These are phyloP conservation scores for Pseudogymnoascus sp. DNA, from an alignment of 2,329 filamentous ascomycete species.

Conservation along the genomic window DNA sequence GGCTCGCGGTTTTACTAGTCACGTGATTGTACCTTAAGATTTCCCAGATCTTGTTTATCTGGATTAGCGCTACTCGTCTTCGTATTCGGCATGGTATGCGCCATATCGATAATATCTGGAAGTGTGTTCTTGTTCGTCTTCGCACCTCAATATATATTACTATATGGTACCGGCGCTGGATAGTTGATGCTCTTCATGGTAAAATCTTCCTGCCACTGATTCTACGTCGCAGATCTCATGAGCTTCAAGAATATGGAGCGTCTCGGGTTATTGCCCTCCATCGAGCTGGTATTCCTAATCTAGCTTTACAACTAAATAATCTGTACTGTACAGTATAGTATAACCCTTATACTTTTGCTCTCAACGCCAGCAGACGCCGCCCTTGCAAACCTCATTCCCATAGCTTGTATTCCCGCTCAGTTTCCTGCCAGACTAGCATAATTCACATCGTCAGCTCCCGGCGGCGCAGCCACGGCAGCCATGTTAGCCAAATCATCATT, in stretches of 20 bases:
- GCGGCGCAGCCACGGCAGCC: slow-evolving; percentile 62
- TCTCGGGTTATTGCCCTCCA: not conserved
- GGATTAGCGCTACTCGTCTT: not conserved
- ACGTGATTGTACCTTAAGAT: not conserved
- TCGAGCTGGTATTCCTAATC: not conserved
- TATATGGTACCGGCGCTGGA: not conserved
- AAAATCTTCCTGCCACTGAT: not conserved
- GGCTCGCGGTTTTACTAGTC: not conserved
- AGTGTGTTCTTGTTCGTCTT: not conserved
- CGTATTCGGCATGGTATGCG: slow-evolving; percentile 4
- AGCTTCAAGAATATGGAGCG: not conserved
- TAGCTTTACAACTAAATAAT: not conserved
- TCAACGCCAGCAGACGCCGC: not conserved
- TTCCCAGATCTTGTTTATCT: slow-evolving; percentile 1
- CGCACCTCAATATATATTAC: not conserved
- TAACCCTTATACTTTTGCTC: not conserved
- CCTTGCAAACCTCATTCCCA: not conserved
- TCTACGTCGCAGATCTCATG: not conserved
- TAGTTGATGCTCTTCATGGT: not conserved
- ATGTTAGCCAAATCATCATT: slow-evolving; percentile 26
- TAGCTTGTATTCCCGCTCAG: slow-evolving; percentile 36
- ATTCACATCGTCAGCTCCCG: slow-evolving; percentile 67
- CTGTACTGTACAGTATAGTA: slow-evolving; percentile 4
- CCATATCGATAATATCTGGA: not conserved
- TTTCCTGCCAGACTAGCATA: slow-evolving; percentile 84